A percentile compares a stretch with the other conserved stretches of the same genome.
Conservation (phyloP, 306 rosid genomes). For the Vigna reflexopilosa region DNA sequence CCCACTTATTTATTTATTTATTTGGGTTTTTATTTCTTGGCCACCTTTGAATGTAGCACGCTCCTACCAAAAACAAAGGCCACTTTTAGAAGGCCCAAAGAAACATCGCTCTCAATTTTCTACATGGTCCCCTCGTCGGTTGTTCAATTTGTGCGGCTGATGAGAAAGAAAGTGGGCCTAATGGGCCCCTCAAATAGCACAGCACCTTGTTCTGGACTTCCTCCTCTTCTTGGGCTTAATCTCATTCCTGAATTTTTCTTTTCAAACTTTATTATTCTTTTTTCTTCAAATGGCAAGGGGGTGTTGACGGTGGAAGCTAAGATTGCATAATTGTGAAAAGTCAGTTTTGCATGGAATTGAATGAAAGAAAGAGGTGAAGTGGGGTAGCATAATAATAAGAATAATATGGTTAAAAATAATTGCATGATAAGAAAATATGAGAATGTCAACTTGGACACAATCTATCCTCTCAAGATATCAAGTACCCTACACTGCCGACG, state of each 20-base stretch:
- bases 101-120: not conserved
- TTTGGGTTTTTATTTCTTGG: not conserved
- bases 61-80: not conserved
- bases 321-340: not conserved
- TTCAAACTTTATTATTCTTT: not conserved
- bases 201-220: not conserved
- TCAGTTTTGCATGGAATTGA: not conserved
- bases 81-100: slow-evolving; percentile 21
- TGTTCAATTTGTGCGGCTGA: slow-evolving; percentile 31
- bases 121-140: not conserved
- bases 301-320: slow-evolving; percentile 11
- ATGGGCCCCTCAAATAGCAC: not conserved
- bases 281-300: not conserved
- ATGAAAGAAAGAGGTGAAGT: not conserved
- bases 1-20: not conserved
- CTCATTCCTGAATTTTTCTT: no score
- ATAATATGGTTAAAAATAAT: not conserved
- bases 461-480: slow-evolving; percentile 19
- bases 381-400: slow-evolving; percentile 8
- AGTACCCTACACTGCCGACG: slow-evolving; percentile 19
- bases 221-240: not conserved
- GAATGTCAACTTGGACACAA: slow-evolving; percentile 5
- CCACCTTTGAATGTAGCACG: not conserved
- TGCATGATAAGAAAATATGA: slow-evolving; percentile 5
- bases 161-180: not conserved